Base-by-base conservation (phyloP, 2,329 filamentous ascomycete species). In the Colletotrichum tabaci region DNA sequence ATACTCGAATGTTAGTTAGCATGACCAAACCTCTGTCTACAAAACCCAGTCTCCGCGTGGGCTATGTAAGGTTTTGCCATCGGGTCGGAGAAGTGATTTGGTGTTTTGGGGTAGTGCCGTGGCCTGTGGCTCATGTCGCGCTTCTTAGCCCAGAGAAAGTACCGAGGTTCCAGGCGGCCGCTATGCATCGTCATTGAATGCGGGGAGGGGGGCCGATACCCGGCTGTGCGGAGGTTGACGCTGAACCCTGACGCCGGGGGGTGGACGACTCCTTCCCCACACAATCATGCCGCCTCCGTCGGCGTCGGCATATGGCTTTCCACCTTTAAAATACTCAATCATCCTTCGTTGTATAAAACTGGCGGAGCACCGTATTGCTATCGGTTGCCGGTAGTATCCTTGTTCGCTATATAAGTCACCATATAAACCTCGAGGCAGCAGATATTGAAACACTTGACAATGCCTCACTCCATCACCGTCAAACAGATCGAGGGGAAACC, bases 401-500 rank as follows among this genome's bases (percentile, higher is more conserved):
- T 35, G 30, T 35, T 35, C 30, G 30, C 30, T 35, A 35, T 8
- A 35, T 9, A 1, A 10, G 21, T 23, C 21, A 47, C 30, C 47
- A 8, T 52, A 6, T 23, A 30, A 55, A 9, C 9, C 21, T 12
- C 21, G 18, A 44, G 7, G 16, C 47, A 23, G 15, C n/a, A 60
- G 26, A 42, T 21, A 44, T 52, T 35, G 2, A 18, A 50, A 38
- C 40, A 9, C 9, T 47, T 26, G 13, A 78, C 67, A 16, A 89
- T 89, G 88, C 85, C 87, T 67, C 81, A 84, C 55, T 87, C 88
- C 69, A 87, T 94, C 66, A 87, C 88, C 35, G 86, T 95, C 74
- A 87, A 91, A 77, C 87, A 94, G 75, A 85, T 93, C 62, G 92
- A 94, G 75, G 94, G 93, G 76, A 96, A 95, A 84, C 95, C 95